Evolutionary conservation across 2,329 filamentous ascomycete species (phyloP), one percentile per base, ranked within the genome.

Genomic region (Trichoderma sp.): DNA sequence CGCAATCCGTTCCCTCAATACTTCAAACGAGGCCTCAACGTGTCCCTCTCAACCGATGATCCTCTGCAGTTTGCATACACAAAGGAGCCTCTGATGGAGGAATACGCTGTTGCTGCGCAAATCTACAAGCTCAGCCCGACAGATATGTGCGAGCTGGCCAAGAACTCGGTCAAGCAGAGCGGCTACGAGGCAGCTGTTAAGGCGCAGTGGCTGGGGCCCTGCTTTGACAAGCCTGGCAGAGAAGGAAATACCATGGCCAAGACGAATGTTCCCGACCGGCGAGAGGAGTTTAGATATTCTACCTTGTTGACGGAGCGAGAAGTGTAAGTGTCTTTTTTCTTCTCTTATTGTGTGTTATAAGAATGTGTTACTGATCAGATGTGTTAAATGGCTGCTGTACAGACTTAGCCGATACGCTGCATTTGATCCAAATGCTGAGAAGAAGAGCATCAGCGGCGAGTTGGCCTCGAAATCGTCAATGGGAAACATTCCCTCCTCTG

Each of bases 21-120:
- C 82, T 99, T 99, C 85, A 92, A 93, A 78, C 91, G 96, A 69
- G 96, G 96, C 0, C 84, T 99, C 68, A 99, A 99, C 79, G 95
- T 99, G 5, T 98, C 95, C 1, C 85, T 99, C 6, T 98, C 95
- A 1, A 98, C 96, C 0, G 96, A 99, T 78, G 96, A 99, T 79
- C 96, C 96, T 26, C 86, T 99, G 62, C 96, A 99, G 79, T 99
- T 99, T 80, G 96, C 96, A 2, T 99, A 97, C 79, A 99, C 96
- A 6, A 99, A 98, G 78, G 96, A 99, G 81, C 96, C 96, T 1
- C 83, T 99, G 71, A 99, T 99, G 75, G 96, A 99, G 80, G 96
- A 99, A 80, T 99, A 99, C 78, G 95, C 95, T 0, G 96, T 99
- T 7, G 96, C 96, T 2, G 96, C 96, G 3, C 96, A 99, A 82